Evolutionary conservation across 2,329 filamentous ascomycete genomes (phyloP), one percentile per base, ranked within the genome.

Genomic region (Pseudocercospora crystallina): DNA sequence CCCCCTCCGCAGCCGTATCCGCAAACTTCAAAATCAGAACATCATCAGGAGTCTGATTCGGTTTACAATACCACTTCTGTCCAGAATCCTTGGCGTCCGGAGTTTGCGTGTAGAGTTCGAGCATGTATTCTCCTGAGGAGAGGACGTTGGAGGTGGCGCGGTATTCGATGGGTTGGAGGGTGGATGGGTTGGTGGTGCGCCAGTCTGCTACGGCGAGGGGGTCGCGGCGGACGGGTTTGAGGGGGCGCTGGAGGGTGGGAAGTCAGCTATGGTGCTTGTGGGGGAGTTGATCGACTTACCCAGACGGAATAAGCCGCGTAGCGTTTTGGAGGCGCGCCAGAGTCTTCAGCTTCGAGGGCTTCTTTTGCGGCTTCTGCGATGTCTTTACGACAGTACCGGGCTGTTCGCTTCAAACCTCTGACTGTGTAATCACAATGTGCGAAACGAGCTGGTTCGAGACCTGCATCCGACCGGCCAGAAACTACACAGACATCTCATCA

Each of bases 61-160:
- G 35, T 14, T 38, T 39, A 20, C 41, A 51, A 30, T 44, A 51
- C 47, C 47, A 51, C 39, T 38, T 43, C 41, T 45, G 47, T 36
- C 47, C 13, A 37, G 44, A 13, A 33, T 11, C 29, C 15, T 39
- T 17, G 35, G 44, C 13, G 35, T 35, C 34, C 30, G 29, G n/a
- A n/a, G 17, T 26, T 31, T 47, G 11, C 30, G 20, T 14, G 44
- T 31, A 12, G 30, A 14, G 35, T 39, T 47, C 11, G n/a, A 40
- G 17, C 20, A 33, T 32, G 12, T 39, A 47, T n/a, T 39, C 35
- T n/a, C 17, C 34, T 14, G 15, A 31, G n/a, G 31, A 34, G 12
- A n/a, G 31, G 33, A 47, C 15, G 8, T 40, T 29, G 14, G 15
- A 31, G 20, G 32, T 35, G 10, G 34, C 35, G 20, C 44, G 44